Base-by-base conservation (phyloP, 2,329 filamentous ascomycete genomes). In the Sarocladium brachiariae region DNA sequence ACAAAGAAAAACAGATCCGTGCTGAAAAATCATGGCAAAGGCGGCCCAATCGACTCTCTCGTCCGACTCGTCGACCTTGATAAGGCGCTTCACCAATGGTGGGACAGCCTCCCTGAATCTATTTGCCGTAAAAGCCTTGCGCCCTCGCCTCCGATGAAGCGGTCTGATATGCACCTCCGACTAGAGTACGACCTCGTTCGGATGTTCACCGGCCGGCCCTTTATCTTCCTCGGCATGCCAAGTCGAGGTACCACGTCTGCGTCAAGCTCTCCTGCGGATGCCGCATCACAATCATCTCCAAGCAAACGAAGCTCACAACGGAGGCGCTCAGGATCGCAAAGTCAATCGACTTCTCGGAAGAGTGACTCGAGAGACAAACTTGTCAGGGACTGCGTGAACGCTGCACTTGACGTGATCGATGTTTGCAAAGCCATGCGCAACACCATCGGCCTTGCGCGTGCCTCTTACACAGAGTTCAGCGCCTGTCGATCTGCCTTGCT, bases 381-480 rank as follows among this genome's bases (percentile, higher is more conserved):
- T n/a, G 72, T 78, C 16, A 67, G 66, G 3, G 73, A 77, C 52
- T 78, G 75, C 51, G 72, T 78, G 9, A 71, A 76, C 50, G 76
- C 75, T 2, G 76, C 76, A 2, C 59, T 77, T 24, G 69, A 72
- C 51, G 71, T 76, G 10, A 67, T 79, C 16, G 70, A 76, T 38
- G 68, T 76, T 4, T 77, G 75, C 54, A 70, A 70, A 35, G 63
- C 72, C 3, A 68, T 79, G 4, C 70, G 72, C 34, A 70, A 71
- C 39, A 73, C 70, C n/a, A 70, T 73, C 13, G 76, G 76, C 14
- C 72, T 79, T 49, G 75, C 76, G 5, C 70, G 75, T 25, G 74
- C 75, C 2, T 77, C 75, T 0, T 79, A 78, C 56, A 77, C 75
- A 3, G 76, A 80, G 54, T 79, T 78, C 57, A 77, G 73, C 57